A percentile compares a stretch with the other conserved stretches of the same genome.
These are phyloP conservation scores for Vitis labrusca DNA, from an alignment of 164 flowering plant species.

Conservation along the genomic window DNA sequence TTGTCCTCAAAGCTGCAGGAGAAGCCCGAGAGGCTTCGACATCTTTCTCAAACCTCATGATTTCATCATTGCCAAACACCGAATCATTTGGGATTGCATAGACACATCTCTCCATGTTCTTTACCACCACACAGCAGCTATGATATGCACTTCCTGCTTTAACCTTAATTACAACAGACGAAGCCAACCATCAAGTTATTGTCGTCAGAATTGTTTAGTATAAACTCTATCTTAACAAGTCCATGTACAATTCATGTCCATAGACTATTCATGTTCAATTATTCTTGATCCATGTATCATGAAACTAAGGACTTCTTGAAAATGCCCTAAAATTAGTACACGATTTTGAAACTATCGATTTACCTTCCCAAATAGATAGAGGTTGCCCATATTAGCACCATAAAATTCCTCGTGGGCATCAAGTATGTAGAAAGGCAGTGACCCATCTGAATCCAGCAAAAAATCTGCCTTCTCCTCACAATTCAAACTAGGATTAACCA, in stretches of 20 bases:
- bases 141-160: conserved; percentile 69
- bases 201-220: neutral
- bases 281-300: no score
- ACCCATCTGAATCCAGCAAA: conserved; percentile 72
- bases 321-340: no score
- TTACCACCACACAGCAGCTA: conserved; percentile 92
- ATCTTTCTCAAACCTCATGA: conserved; percentile 63
- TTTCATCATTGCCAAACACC: conserved; percentile 47
- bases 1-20: conserved; percentile 39
- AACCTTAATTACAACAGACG: conserved; percentile 47
- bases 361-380: conserved; percentile 98
- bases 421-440: conserved; percentile 78
- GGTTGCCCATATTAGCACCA: conserved; percentile 72
- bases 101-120: conserved; percentile 87
- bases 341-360: neutral
- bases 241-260: neutral
- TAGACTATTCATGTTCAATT: neutral
- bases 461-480: conserved; percentile 57
- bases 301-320: no score
- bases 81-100: conserved; percentile 76
- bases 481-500: conserved; percentile 12
- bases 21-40: conserved; percentile 50
- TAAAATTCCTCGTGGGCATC: conserved; percentile 85
- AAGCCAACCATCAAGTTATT: conserved; percentile 4
- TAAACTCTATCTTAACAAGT: neutral